Conservation (phyloP, 2,329 filamentous ascomycete genomes). For the Colletotrichum graminicola region DNA sequence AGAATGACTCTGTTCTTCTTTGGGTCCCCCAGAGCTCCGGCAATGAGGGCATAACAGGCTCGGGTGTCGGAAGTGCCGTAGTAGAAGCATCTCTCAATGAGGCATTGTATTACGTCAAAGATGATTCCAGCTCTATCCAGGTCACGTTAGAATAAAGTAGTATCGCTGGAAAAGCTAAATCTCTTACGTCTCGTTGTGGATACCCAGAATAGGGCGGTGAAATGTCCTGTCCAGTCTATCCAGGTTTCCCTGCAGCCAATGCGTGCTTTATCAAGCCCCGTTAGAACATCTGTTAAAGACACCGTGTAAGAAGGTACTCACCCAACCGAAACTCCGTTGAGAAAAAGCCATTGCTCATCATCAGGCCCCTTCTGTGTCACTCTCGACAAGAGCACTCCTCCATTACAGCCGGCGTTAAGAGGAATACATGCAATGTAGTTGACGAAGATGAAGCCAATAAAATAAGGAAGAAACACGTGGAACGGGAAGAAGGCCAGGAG, state of each 20-base stretch:
- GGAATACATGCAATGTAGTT: neutral
- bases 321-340: neutral
- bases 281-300: neutral
- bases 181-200: neutral
- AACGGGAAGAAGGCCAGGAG: neutral
- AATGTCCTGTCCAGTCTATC: neutral
- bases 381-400: neutral
- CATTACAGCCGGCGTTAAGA: neutral
- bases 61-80: neutral
- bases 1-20: neutral
- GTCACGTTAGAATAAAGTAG: neutral
- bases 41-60: neutral
- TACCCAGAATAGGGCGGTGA: neutral
- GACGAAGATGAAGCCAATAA: neutral
- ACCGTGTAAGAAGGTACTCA: neutral
- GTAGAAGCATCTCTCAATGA: neutral
- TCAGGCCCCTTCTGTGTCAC: neutral
- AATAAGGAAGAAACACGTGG: neutral
- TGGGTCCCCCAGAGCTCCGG: neutral
- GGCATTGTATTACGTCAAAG: neutral
- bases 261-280: neutral
- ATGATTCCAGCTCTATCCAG: neutral
- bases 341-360: neutral
- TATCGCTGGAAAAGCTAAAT: neutral
- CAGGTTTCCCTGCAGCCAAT: neutral